Conservation (phyloP, 108 stramenopile genomes). For the Mediolabrus comicus region DNA sequence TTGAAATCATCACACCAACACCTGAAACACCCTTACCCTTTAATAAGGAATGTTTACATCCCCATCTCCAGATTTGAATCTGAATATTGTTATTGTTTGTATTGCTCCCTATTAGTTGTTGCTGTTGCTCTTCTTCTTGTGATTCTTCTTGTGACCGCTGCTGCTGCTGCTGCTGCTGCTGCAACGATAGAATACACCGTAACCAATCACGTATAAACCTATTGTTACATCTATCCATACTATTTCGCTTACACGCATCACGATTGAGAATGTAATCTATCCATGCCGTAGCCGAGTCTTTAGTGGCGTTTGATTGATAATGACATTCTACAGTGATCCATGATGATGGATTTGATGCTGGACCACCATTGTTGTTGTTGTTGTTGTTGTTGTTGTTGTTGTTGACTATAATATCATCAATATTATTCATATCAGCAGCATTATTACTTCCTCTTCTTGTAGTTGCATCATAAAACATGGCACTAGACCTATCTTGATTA, state of each 20-base stretch:
- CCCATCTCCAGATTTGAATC: conserved; percentile 18
- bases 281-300: conserved; percentile 2
- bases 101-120: too few species aligned
- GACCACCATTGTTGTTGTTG: background rate
- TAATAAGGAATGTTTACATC: conserved; percentile 14
- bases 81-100: background rate
- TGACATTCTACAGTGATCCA: conserved; percentile 14
- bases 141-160: too few species aligned
- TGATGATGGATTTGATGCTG: too few species aligned
- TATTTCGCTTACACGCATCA: conserved; percentile 4
- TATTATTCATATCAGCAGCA: too few species aligned
- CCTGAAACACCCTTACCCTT: conserved; percentile 8
- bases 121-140: too few species aligned
- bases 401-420: too few species aligned
- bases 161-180: background rate
- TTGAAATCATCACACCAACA: conserved; percentile 9
- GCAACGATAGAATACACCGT: background rate
- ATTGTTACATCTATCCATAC: background rate
- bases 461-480: background rate
- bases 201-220: conserved; percentile 8
- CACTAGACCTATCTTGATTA: background rate
- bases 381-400: background rate
- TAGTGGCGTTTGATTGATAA: conserved; percentile 1
- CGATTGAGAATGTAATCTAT: conserved; percentile 17
- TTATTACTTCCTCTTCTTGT: too few species aligned